phyloP scores from a whole-genome alignment of 2,329 filamentous ascomycete species.

The Aureobasidium uvarum region DNA sequence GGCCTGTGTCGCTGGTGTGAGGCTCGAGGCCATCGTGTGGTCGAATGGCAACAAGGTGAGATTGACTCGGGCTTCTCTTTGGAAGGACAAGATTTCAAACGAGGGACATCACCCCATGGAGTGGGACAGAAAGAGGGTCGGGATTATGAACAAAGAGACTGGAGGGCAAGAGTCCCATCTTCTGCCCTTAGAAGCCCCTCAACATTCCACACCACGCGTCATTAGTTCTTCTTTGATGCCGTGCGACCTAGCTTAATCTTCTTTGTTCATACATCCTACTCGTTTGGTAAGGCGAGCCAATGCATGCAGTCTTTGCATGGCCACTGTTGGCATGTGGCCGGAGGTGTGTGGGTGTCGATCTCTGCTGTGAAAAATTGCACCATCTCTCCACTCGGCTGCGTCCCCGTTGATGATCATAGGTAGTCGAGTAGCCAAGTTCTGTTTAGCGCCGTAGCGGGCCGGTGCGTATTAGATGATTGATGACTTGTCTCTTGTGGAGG shows the following conservation, averaged over 20 bases:
- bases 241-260: conserved; percentile 15
- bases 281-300: conserved; percentile 13
- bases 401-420: conserved; percentile 12
- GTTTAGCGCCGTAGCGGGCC: conserved; percentile 16
- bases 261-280: conserved; percentile 2
- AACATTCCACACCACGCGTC: conserved; percentile 25
- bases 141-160: conserved; percentile 18
- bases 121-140: background rate
- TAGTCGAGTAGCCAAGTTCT: conserved; percentile 1
- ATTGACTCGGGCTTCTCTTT: background rate
- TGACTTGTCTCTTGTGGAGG: background rate
- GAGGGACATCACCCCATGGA: conserved; percentile 6
- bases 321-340: conserved; percentile 8
- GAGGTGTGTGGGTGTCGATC: conserved; percentile 11
- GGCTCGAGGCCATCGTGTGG: conserved; percentile 1
- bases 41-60: conserved; percentile 3
- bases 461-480: conserved; percentile 4
- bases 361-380: conserved; percentile 3
- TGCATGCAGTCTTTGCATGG: conserved; percentile 13
- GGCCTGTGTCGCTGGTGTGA: conserved; percentile 15
- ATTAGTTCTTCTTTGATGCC: conserved; percentile 21
- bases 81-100: background rate
- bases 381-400: conserved; percentile 21
- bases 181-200: background rate
- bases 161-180: conserved; percentile 2